phyloP scores from a whole-genome alignment of 305 asterid genomes.

The Solanum chacoense region DNA sequence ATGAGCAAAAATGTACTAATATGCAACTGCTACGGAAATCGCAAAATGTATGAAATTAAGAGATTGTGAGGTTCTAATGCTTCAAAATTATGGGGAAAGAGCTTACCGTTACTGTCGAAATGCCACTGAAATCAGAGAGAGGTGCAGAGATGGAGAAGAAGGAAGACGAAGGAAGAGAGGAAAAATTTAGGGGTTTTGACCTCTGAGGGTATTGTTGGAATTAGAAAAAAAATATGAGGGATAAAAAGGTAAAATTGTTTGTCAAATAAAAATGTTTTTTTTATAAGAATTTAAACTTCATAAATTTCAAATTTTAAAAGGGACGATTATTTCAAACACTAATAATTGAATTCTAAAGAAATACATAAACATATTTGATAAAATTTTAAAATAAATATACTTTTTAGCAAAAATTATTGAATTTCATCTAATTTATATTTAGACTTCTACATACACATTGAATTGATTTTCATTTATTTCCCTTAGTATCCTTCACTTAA shows the following conservation, averaged over 20 bases:
- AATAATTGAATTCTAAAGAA: background rate
- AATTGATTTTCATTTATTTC: too few relatives aligned
- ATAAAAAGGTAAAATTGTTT: background rate
- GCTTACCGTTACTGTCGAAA: background rate
- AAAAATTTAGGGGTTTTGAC: background rate
- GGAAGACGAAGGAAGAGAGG: background rate
- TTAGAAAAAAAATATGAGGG: background rate
- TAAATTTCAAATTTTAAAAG: too few relatives aligned
- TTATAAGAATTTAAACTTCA: background rate
- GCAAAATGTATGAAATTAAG: background rate
- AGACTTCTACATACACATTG: background rate
- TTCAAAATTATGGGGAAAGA: background rate
- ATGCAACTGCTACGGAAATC: background rate
- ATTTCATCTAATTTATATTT: too few relatives aligned
- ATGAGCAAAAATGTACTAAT: background rate
- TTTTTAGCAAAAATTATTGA: too few relatives aligned
- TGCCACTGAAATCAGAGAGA: background rate
- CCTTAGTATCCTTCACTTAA: background rate
- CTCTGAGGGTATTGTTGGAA: background rate
- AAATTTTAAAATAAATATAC: too few relatives aligned
- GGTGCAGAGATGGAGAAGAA: background rate
- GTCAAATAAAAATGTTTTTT: background rate
- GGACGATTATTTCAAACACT: too few relatives aligned
- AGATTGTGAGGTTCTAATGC: background rate
- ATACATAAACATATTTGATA: background rate